Percentiles rank a stretch among this genome's conserved stretches.
Evolutionary conservation across 495 filamentous ascomycete genomes (phyloP).

Genomic region (Mytilinidion resinicola): DNA sequence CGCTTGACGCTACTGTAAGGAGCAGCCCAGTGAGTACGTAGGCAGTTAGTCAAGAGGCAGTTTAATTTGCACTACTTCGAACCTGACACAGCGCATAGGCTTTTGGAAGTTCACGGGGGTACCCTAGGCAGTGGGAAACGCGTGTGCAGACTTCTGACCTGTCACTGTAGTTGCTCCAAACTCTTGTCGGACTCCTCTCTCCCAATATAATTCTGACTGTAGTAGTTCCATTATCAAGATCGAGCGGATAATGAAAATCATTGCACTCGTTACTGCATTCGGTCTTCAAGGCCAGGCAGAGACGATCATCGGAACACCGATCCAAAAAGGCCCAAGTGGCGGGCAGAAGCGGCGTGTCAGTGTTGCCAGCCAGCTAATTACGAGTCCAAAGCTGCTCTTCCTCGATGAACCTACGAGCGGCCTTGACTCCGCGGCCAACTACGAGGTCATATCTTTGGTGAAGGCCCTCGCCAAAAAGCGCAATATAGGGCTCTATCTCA

Average conservation of each 20-base stretch:
- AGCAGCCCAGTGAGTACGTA: no score
- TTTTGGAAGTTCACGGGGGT: no score
- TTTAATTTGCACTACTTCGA: background rate
- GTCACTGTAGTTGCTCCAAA: no score
- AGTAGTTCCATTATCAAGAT: slow-evolving; percentile 39
- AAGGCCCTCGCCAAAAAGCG: slow-evolving; percentile 57
- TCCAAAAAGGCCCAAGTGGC: slow-evolving; percentile 71
- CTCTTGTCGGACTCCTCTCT: no score
- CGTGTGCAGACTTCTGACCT: no score
- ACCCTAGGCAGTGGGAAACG: no score
- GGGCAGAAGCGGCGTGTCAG: slow-evolving; percentile 75
- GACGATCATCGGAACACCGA: slow-evolving; percentile 68
- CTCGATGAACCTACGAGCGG: slow-evolving; percentile 79
- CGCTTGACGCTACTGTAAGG: no score
- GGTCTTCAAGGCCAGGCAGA: slow-evolving; percentile 58
- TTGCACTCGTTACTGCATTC: slow-evolving; percentile 53
- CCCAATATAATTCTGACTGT: slow-evolving; percentile 15
- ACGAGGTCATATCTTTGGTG: slow-evolving; percentile 60
- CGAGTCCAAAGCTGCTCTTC: slow-evolving; percentile 69
- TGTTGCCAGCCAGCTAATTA: slow-evolving; percentile 73
- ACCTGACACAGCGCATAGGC: background rate
- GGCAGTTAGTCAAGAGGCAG: background rate
- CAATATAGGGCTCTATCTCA: slow-evolving; percentile 43
- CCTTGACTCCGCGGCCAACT: slow-evolving; percentile 64
- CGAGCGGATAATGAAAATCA: slow-evolving; percentile 49